Conservation (phyloP, 2,329 filamentous ascomycete genomes). For the Cryphonectria carpinicola region DNA sequence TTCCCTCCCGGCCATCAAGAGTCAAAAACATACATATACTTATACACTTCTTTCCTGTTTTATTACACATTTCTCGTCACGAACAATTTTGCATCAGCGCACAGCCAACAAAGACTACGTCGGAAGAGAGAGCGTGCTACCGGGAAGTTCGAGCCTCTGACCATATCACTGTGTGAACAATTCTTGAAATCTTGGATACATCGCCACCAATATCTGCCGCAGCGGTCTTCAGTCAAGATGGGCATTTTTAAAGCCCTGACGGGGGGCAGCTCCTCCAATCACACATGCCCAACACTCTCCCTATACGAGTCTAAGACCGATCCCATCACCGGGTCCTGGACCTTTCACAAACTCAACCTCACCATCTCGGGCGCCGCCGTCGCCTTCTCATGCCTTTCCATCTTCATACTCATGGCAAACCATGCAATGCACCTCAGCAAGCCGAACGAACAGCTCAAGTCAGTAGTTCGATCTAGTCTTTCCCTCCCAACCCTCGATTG, state of each 20-base stretch:
- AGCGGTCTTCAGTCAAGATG: not conserved
- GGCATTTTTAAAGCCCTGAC: not conserved
- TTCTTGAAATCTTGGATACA: not conserved
- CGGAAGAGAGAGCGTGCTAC: not conserved
- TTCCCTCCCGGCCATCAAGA: not conserved
- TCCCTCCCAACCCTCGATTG: not conserved
- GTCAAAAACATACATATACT: not conserved
- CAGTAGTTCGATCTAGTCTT: not conserved
- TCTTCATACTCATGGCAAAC: conserved; percentile 17
- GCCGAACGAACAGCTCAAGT: conserved; percentile 45
- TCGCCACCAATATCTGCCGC: not conserved
- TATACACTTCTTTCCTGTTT: no score
- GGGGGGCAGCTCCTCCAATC: conserved; percentile 1
- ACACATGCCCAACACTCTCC: conserved; percentile 12
- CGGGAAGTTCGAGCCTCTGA: not conserved
- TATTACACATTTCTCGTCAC: not conserved
- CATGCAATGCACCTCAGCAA: conserved; percentile 41
- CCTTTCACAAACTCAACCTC: conserved; percentile 24
- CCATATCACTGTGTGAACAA: not conserved
- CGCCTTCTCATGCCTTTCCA: conserved; percentile 21
- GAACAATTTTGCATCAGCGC: not conserved
- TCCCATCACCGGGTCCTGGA: conserved; percentile 7
- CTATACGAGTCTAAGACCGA: conserved; percentile 10
- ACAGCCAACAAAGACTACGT: not conserved
- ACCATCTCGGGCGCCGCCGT: conserved; percentile 21